Evolutionary conservation across 2,329 filamentous ascomycete genomes (phyloP), one percentile per base, ranked within the genome.

Genomic region (Apiospora malaysiana): DNA sequence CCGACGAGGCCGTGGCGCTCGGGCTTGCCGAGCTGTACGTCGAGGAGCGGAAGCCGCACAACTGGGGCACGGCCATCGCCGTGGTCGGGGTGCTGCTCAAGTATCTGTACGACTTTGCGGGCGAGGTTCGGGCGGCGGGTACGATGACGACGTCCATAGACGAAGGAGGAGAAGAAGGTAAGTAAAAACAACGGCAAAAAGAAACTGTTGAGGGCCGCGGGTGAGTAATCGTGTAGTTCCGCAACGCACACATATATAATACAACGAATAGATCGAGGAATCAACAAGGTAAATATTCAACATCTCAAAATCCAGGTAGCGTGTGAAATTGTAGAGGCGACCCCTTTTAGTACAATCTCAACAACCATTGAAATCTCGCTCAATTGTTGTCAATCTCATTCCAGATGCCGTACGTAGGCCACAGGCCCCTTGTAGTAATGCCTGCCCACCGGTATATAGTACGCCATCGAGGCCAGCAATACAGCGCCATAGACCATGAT

Each of bases 401-500:
- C 65, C 8, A 56, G 16, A 37, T 56, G 49, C 23, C 69, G 46
- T 12, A 70, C 69, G 12, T 70, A 70, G 14, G 49, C 65, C 37
- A 70, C 69, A 12, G 69, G 69, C n/a, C 69, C 69, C 25, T 27
- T 70, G 32, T 72, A 72, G 21, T 56, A 59, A 45, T 72, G 59
- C 25, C 69, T 69, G 1, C 70, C 71, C 45, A 40, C 21, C 18
- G 69, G 25, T 21, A 69, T 21, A 40, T 71, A 73, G 40, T 73
- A 71, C 2, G 49, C 70, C n/a, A 73, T 16, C 18, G 71, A 73
- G 8, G 67, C 47, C 14, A 68, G 9, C n/a, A 71, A 18, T 14
- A 71, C 68, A n/a, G 25, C 42, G 18, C 71, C 70, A 25, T 68
- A 73, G 42, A 73, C 71, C 5, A 73, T 18, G 27, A 73, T 70